Base-by-base conservation (phyloP, 169 alveolate species). In the Eimeria brunetti region DNA sequence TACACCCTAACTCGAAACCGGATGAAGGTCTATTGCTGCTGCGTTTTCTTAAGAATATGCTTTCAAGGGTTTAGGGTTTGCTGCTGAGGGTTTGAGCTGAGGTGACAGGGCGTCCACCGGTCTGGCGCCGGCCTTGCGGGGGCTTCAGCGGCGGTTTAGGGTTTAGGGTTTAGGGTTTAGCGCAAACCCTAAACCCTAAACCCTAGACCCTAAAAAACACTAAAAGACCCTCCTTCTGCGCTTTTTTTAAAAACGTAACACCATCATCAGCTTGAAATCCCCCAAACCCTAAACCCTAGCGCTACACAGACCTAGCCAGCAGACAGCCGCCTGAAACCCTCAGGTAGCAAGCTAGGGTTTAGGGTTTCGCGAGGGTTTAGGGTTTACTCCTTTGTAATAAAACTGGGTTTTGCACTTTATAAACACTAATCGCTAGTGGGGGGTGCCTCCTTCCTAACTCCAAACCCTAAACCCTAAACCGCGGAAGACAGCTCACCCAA, bases 351-450 rank as follows among this genome's bases (percentile, higher is more conserved):
- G 27, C 41, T 33, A 69, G 51, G 27, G 22, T 36, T 36, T 7
- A 69, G 80, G 80, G 80, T 69, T 69, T 69, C 20, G 80, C 80
- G 16, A 69, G 80, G 80, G 80, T 69, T 69, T 27, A 69, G 41
- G 80, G 22, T 36, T 69, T 69, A 8, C 1, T 6, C 46, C 18
- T n/a, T 11, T 33, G 20, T 1, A n/a, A n/a, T 46, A 14, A 9
- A 30, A 30, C 20, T 8, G 80, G 22, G n/a, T 20, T 33, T 36
- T 33, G 24, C 46, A n/a, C 22, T 33, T 14, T 36, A 69, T 27
- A 69, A 46, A 3, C 80, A 69, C 49, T 1, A 8, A 36, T 12
- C 6, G 6, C 27, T 20, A 60, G 6, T 9, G 69, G 18, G 60
- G 6, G 60, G 60, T 51, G 60, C 12, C 20, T 51, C 16, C 20